Base-by-base conservation (phyloP, 2,329 filamentous ascomycete genomes). In the Nothophaeocryptopus gaeumannii region DNA sequence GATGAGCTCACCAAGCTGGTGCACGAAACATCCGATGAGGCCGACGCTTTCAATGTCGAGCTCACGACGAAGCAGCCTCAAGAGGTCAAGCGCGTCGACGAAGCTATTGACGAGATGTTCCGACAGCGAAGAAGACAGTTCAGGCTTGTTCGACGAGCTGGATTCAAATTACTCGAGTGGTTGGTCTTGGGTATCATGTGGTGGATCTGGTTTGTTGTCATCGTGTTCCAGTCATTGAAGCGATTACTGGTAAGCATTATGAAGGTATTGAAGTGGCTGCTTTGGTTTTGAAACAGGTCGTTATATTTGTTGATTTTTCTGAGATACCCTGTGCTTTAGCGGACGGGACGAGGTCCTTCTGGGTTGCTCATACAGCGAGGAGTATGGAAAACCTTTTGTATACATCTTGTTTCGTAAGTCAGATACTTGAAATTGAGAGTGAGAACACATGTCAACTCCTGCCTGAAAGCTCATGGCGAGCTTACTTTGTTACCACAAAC, bases 131-230 rank as follows among this genome's bases (percentile, higher is more conserved):
- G 88, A 51, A 78, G 86, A 51, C 78, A 89, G 45, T 77, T 93
- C 63, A 78, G 88, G 47, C 90, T 89, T 83, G 70, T 90, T 16
- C 77, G 89, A 34, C 77, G 88, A 11, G 82, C 83, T 0, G 85
- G 89, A 11, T 97, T 90, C 80, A 82, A 90, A 47, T 71, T 85
- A 14, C 81, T 96, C 12, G 92, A 97, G 74, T 96, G 90, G 89
- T 74, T 83, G 42, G 78, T 97, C 13, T 83, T 97, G 34, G 88
- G 87, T 3, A 81, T 95, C 60, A 89, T 97, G 84, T 96, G 93
- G 90, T 89, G 86, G 70, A 84, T 95, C 12, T 97, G 92, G 90
- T 82, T 95, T 51, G 75, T 95, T 31, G 91, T 96, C 16, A 87
- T 90, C 67, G 75, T 92, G 16, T 75, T 86, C 44, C 81, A 88